Conservation (phyloP, 2,329 filamentous ascomycete genomes). For the Clarireedia paspali region DNA sequence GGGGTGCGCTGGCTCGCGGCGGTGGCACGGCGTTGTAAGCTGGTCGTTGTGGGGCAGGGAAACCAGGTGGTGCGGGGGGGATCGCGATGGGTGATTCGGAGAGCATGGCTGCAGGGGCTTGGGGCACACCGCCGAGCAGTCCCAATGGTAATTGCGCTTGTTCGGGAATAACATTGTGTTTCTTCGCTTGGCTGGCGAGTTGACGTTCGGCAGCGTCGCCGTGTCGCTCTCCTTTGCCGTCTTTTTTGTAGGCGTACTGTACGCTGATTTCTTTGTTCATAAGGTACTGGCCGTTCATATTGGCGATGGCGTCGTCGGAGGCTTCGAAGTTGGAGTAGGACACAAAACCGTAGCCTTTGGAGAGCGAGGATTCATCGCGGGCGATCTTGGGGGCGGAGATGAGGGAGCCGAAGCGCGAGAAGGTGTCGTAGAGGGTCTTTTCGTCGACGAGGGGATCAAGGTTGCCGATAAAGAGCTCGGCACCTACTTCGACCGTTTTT, state of each 20-base stretch:
- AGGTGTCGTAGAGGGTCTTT: conserved; percentile 91
- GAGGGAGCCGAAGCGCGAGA: conserved; percentile 83
- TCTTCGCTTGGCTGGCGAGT: conserved; percentile 85
- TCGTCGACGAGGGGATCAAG: conserved; percentile 92
- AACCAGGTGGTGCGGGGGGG: conserved; percentile 18
- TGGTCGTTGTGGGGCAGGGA: conserved; percentile 21
- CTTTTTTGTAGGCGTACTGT: conserved; percentile 99
- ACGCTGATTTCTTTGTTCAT: conserved; percentile 96
- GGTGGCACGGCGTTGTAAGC: conserved; percentile 27
- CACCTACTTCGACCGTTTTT: conserved; percentile 85
- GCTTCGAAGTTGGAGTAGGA: conserved; percentile 90
- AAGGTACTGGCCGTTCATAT: conserved; percentile 93
- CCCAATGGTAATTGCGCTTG: conserved; percentile 32
- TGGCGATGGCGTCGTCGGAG: conserved; percentile 81
- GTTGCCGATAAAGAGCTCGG: conserved; percentile 95
- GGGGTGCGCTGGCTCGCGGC: conserved; percentile 39
- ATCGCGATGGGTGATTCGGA: conserved; percentile 1
- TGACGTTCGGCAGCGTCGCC: conserved; percentile 90
- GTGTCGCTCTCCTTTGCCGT: conserved; percentile 93
- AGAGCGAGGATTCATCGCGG: conserved; percentile 78
- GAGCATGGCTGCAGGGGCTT: conserved; percentile 35
- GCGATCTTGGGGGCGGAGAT: conserved; percentile 84
- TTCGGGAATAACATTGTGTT: conserved; percentile 83
- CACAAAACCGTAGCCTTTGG: conserved; percentile 95
- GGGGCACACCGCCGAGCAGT: conserved; percentile 32